Conservation (phyloP, 1,284 basidiomycete genomes). For the Puccinia polysora region DNA sequence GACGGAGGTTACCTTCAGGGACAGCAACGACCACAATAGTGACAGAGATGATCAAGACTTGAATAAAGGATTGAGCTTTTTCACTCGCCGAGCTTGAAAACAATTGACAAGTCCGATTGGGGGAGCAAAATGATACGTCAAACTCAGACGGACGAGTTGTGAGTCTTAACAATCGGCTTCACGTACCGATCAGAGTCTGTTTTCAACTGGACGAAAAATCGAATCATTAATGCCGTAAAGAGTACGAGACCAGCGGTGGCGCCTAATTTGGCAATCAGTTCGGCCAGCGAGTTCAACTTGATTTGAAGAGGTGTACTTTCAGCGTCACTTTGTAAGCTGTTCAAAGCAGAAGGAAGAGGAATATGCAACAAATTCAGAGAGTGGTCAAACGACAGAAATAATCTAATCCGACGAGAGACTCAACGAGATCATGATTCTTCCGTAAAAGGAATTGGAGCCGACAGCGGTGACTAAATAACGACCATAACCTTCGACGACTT, state of each 20-base stretch:
- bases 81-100: conserved; percentile 44
- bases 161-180: too few relatives aligned
- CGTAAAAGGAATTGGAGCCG: conserved; percentile 45
- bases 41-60: conserved; percentile 46
- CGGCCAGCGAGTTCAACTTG: conserved; percentile 45
- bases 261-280: conserved; percentile 46
- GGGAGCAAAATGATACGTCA: not conserved
- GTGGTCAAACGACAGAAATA: too few relatives aligned
- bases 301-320: conserved; percentile 70
- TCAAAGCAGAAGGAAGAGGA: too few relatives aligned
- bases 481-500: conserved; percentile 46
- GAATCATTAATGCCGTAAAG: conserved; percentile 45
- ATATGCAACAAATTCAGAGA: too few relatives aligned
- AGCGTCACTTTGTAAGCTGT: conserved; percentile 70
- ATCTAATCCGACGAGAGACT: conserved; percentile 28
- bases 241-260: conserved; percentile 44
- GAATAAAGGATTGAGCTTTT: conserved; percentile 46
- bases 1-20: conserved; percentile 44
- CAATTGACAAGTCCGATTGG: too few relatives aligned
- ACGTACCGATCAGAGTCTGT: conserved; percentile 42
- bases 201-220: conserved; percentile 45
- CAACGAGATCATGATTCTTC: conserved; percentile 47
- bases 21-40: conserved; percentile 46
- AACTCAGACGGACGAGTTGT: too few relatives aligned
- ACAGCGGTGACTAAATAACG: conserved; percentile 45